phyloP scores from a whole-genome alignment of 2,329 filamentous ascomycete genomes.

The Stemphylium beticola region DNA sequence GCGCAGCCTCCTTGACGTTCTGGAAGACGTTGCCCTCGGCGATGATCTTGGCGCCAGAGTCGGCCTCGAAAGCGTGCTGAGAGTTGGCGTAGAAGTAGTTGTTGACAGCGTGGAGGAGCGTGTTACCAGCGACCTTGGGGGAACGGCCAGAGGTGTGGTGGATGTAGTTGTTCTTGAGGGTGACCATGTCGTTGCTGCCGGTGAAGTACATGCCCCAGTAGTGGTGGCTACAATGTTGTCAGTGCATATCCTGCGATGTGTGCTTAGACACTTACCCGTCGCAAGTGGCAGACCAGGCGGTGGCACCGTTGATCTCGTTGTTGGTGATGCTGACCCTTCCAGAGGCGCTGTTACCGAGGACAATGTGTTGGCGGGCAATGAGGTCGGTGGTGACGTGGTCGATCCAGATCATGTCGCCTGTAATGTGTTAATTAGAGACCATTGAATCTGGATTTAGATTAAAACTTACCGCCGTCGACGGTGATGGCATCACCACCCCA shows the following conservation, averaged over 20 bases:
- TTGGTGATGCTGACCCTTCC: slow-evolving; percentile 67
- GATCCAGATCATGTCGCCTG: slow-evolving; percentile 32
- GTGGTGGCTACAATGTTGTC: slow-evolving; percentile 60
- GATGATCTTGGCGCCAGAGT: slow-evolving; percentile 51
- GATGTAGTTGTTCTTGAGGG: slow-evolving; percentile 67
- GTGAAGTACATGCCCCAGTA: slow-evolving; percentile 66
- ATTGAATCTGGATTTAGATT: slow-evolving; percentile 1
- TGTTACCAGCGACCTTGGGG: slow-evolving; percentile 63
- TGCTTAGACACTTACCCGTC: slow-evolving; percentile 58
- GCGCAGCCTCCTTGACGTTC: slow-evolving; percentile 53
- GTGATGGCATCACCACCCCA: slow-evolving; percentile 47
- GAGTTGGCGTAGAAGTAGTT: slow-evolving; percentile 65
- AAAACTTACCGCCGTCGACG: slow-evolving; percentile 35
- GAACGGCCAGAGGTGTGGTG: slow-evolving; percentile 64
- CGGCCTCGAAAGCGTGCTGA: slow-evolving; percentile 64
- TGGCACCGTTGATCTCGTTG: slow-evolving; percentile 63
- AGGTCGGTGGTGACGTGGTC: slow-evolving; percentile 57
- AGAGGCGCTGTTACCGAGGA: slow-evolving; percentile 61
- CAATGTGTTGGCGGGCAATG: slow-evolving; percentile 66
- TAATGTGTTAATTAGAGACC: neutral
- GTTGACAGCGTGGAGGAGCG: slow-evolving; percentile 66
- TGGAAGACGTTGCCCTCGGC: slow-evolving; percentile 66
- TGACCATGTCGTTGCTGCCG: slow-evolving; percentile 63
- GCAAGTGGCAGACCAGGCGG: slow-evolving; percentile 63
- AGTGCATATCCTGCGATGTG: slow-evolving; percentile 59